These are phyloP conservation scores for Hyphopichia pseudoburtonii DNA, from an alignment of 1,139 yeast species.

Conservation along the genomic window DNA sequence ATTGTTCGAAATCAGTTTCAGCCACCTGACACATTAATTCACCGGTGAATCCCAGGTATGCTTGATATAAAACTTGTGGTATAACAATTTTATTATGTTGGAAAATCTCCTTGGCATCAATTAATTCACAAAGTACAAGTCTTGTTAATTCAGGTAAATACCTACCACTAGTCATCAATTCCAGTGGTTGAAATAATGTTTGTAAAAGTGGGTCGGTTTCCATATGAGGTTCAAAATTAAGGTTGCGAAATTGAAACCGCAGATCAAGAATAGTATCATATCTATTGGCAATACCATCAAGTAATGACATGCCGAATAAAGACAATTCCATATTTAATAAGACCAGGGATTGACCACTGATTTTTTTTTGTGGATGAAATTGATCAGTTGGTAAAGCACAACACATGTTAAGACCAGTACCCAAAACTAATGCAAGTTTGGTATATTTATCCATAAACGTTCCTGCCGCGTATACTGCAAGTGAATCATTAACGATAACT, in stretches of 20 bases:
- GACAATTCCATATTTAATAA: slow-evolving; percentile 43
- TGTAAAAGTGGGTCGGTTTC: slow-evolving; percentile 26
- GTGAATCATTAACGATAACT: slow-evolving; percentile 42
- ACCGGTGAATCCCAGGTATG: slow-evolving; percentile 41
- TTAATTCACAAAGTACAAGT: slow-evolving; percentile 36
- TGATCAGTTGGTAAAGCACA: slow-evolving; percentile 30
- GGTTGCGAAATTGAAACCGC: slow-evolving; percentile 25
- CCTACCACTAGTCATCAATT: slow-evolving; percentile 55
- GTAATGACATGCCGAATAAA: slow-evolving; percentile 38
- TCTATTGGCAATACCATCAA: slow-evolving; percentile 29
- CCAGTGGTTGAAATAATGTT: slow-evolving; percentile 53
- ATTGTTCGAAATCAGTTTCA: slow-evolving; percentile 29
- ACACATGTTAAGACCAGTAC: slow-evolving; percentile 48
- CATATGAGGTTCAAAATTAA: slow-evolving; percentile 35
- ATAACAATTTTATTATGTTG: slow-evolving; percentile 10
- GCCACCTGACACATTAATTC: slow-evolving; percentile 40
- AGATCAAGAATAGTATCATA: slow-evolving; percentile 40
- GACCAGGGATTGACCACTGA: slow-evolving; percentile 19
- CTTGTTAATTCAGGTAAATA: slow-evolving; percentile 56
- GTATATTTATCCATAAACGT: slow-evolving; percentile 36
- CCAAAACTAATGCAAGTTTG: slow-evolving; percentile 45
- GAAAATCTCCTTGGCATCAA: slow-evolving; percentile 32
- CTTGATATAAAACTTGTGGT: slow-evolving; percentile 7
- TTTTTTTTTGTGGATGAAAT: slow-evolving; percentile 24
- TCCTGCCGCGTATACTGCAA: slow-evolving; percentile 51